Evolutionary conservation across 75 land plant genomes (phyloP).

Genomic region (Cryptomeria japonica): DNA sequence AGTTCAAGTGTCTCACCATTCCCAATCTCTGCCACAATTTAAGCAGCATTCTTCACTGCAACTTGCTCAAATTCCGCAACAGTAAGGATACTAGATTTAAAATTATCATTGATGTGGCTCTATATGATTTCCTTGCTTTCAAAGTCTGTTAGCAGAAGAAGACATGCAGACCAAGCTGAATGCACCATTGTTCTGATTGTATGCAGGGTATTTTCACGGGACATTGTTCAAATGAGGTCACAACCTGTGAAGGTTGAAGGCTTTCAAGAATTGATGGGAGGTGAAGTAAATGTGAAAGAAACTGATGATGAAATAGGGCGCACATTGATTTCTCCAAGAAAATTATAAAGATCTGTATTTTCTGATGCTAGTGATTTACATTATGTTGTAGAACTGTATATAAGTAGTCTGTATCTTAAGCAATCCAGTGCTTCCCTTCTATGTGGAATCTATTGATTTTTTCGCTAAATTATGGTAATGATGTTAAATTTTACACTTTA

Average conservation of each 20-base stretch:
- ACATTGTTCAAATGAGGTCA: slow-evolving; percentile 30
- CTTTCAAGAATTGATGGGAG: slow-evolving; percentile 70
- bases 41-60: slow-evolving; percentile 44
- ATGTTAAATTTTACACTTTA: not conserved
- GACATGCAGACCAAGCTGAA: not conserved
- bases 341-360: not conserved
- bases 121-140: not conserved
- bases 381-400: not conserved
- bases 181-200: not conserved
- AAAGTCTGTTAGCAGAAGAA: not conserved
- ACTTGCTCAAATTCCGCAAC: slow-evolving; percentile 50
- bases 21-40: slow-evolving; percentile 44
- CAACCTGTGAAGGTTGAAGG: slow-evolving; percentile 83
- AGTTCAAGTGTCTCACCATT: slow-evolving; percentile 40
- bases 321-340: slow-evolving; percentile 40
- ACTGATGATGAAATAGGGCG: slow-evolving; percentile 37
- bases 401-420: not conserved
- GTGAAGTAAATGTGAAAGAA: slow-evolving; percentile 53
- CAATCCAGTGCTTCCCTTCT: not conserved
- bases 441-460: not conserved
- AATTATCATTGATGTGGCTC: not conserved
- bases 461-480: not conserved
- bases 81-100: slow-evolving; percentile 34
- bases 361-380: not conserved
- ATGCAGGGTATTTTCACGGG: slow-evolving; percentile 41